A percentile compares a stretch with the other conserved stretches of the same genome.
Evolutionary conservation across 768 basidiomycete species (phyloP).

Genomic region (Hydnum rufescens): DNA sequence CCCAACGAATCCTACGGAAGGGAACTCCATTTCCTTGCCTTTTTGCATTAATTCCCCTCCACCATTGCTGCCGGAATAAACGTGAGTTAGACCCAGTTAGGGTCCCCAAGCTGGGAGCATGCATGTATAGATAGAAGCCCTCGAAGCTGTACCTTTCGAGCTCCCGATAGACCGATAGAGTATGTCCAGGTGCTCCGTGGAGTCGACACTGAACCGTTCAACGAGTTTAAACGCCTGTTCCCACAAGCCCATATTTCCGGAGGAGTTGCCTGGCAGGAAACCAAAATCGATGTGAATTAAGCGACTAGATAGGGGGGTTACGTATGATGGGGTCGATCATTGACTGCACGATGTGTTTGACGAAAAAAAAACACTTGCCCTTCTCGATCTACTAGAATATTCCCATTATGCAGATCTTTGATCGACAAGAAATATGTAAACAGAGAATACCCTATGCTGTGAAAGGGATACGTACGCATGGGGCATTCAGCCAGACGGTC

Average conservation of each 20-base stretch:
- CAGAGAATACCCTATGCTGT: conserved; percentile 80
- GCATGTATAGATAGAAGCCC: conserved; percentile 54
- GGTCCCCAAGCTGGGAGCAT: neutral
- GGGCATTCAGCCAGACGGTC: neutral
- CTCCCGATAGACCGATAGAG: conserved; percentile 88
- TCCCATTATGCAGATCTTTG: conserved; percentile 97
- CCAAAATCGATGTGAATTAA: conserved; percentile 78
- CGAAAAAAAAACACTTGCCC: conserved; percentile 59
- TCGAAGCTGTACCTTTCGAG: conserved; percentile 91
- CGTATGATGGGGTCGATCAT: neutral
- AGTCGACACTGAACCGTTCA: conserved; percentile 55
- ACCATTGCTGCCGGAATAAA: conserved; percentile 23
- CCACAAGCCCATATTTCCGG: conserved; percentile 94
- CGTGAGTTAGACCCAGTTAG: conserved; percentile 11
- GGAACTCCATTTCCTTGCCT: conserved; percentile 30
- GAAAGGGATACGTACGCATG: neutral
- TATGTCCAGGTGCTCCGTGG: conserved; percentile 61
- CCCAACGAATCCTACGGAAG: neutral
- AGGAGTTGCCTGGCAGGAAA: conserved; percentile 92
- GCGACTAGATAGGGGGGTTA: neutral
- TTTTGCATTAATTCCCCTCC: conserved; percentile 98
- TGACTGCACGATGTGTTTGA: no score
- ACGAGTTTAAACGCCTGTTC: conserved; percentile 99
- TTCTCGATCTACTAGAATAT: conserved; percentile 87
- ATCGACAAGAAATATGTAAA: conserved; percentile 94